Evolutionary conservation across 1,139 yeast species (phyloP), one percentile per base, ranked within the genome.

Genomic region (Blastobotrys buckinghamii): DNA sequence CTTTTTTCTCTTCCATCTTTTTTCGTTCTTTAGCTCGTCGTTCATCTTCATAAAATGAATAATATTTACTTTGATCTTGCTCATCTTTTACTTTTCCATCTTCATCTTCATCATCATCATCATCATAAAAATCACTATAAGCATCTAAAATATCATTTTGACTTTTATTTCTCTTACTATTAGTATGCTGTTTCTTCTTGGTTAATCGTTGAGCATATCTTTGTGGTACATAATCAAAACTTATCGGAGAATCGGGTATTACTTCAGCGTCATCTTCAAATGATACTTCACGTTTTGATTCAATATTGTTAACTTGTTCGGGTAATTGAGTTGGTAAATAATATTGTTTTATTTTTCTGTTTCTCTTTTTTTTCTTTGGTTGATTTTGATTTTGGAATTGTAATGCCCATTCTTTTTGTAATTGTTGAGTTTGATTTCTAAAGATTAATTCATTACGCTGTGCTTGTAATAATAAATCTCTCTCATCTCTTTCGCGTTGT

Each of bases 11-110:
- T 15, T 45, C 44, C n/a, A 27, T 48, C 39, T 38, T 27, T 30
- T 51, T 50, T 10, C 57, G 50, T 27, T 39, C 42, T 15, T 40
- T 45, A 20, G 48, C 54, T n/a, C 57, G 44, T 37, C 50, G 35
- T 13, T 44, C 53, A 39, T 56, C 60, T 24, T 58, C 61, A 37
- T 52, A 44, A 45, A 47, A 52, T 15, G 48, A 45, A 39, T 39
- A 45, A 27, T 45, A 45, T 13, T 44, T 36, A 22, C 33, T 26
- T 13, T 26, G 29, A n/a, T 38, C 19, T 26, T 42, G 30, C 3
- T 37, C n/a, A n/a, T 32, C 19, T 10, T 32, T 24, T 29, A 17
- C 12, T 8, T 33, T 6, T 2, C 4, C 34, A 26, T 3, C 17
- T 12, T 26, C 6, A 22, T 22, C 24, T 22, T 22, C 24, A 4